A percentile compares a stretch with the other conserved stretches of the same genome.
These are phyloP conservation scores for Emergomyces africanus DNA, from an alignment of 2,329 filamentous ascomycete genomes.

Conservation along the genomic window DNA sequence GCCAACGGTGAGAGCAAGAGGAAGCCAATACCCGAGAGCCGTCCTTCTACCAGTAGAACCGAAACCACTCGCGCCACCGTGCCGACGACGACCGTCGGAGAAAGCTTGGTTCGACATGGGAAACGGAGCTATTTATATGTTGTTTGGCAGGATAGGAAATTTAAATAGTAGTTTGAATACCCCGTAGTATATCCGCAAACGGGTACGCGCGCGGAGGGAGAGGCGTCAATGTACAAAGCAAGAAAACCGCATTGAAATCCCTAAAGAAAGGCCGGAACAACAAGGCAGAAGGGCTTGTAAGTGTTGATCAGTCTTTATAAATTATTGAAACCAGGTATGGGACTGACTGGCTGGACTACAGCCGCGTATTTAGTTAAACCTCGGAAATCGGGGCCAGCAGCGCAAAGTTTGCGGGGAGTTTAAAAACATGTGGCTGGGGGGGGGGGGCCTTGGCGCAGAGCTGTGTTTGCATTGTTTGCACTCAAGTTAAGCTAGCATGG, in stretches of 20 bases:
- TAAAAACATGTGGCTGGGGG: constrained; percentile 34
- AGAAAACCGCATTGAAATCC: background rate
- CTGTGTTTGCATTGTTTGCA: constrained; percentile 21
- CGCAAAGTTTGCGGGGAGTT: constrained; percentile 2
- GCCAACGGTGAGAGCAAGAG: constrained; percentile 72
- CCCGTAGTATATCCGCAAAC: constrained; percentile 17
- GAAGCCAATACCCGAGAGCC: constrained; percentile 64
- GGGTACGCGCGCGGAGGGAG: background rate
- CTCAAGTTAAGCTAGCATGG: background rate
- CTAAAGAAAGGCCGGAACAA: background rate
- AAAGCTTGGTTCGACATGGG: constrained; percentile 28
- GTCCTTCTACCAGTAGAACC: constrained; percentile 30
- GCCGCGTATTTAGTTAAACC: constrained; percentile 15
- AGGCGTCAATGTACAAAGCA: constrained; percentile 1
- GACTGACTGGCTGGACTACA: too few relatives aligned
- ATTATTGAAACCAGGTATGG: background rate
- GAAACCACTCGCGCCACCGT: constrained; percentile 27
- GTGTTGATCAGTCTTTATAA: background rate
- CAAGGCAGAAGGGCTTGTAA: background rate
- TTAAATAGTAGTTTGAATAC: too few relatives aligned
- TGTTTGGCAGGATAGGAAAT: background rate
- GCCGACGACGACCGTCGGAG: constrained; percentile 27
- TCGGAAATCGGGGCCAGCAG: constrained; percentile 16
- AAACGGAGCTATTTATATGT: constrained; percentile 15
- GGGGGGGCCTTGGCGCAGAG: too few relatives aligned